Evolutionary conservation across 768 basidiomycete species (phyloP).

Genomic region (Nidularia sp.): DNA sequence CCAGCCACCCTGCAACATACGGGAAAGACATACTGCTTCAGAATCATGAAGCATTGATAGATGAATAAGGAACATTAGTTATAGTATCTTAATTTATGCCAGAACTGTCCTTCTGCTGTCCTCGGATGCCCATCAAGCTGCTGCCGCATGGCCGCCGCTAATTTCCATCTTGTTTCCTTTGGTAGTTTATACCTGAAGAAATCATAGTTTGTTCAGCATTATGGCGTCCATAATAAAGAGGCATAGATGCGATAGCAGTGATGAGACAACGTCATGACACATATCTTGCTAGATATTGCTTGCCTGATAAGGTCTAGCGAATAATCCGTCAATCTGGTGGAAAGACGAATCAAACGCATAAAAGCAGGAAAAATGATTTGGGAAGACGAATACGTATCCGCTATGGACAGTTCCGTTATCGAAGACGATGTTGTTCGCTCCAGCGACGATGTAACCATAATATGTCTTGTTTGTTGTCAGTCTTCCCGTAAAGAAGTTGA

Average conservation of each 20-base stretch:
- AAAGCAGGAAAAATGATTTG: neutral
- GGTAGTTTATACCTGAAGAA: slow-evolving; percentile 25
- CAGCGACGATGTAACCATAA: slow-evolving; percentile 32
- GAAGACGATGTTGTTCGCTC: slow-evolving; percentile 31
- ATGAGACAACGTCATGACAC: too few species aligned
- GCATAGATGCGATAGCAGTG: too few species aligned
- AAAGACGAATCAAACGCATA: neutral
- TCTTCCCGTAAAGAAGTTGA: slow-evolving; percentile 30
- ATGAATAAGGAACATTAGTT: slow-evolving; percentile 31
- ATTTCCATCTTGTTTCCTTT: slow-evolving; percentile 30
- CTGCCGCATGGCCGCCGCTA: slow-evolving; percentile 27
- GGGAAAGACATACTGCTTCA: neutral
- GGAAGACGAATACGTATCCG: slow-evolving; percentile 25
- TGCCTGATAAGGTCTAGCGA: slow-evolving; percentile 30
- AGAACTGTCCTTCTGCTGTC: slow-evolving; percentile 39
- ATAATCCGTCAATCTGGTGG: slow-evolving; percentile 22
- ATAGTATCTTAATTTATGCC: slow-evolving; percentile 37
- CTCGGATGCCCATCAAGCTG: slow-evolving; percentile 39
- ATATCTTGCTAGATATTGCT: neutral
- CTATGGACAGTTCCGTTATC: slow-evolving; percentile 32
- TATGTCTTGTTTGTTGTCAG: slow-evolving; percentile 31
- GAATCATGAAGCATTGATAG: neutral
- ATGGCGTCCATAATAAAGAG: neutral
- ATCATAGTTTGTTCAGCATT: neutral
- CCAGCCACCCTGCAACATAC: slow-evolving; percentile 31